phyloP scores from a whole-genome alignment of 148 eudicot genomes.

The Silene uniflora region DNA sequence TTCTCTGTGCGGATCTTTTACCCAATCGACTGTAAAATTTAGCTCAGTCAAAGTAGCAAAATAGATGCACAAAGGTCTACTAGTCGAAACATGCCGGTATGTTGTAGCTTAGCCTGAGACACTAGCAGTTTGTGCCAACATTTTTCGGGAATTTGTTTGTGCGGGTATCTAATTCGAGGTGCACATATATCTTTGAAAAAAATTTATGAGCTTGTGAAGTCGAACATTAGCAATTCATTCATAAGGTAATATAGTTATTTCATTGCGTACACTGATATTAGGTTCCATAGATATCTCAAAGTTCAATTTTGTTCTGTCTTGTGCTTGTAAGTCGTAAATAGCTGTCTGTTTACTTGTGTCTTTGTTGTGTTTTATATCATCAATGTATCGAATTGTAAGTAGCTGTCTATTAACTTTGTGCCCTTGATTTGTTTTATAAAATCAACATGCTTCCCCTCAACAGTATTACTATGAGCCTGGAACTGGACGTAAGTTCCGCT shows the following conservation, averaged over 20 bases:
- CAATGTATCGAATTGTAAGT: too few relatives aligned
- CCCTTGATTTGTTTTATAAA: too few relatives aligned
- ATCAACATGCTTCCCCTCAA: not conserved
- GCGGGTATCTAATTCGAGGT: not conserved
- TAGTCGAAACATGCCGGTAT: too few relatives aligned
- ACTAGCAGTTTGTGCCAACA: too few relatives aligned
- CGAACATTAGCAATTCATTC: not conserved
- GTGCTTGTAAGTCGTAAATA: not conserved
- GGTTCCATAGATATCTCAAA: not conserved
- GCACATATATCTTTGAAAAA: not conserved
- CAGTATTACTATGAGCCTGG: constrained; percentile 91
- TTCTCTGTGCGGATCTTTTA: too few relatives aligned
- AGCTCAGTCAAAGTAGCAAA: too few relatives aligned
- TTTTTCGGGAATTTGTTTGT: too few relatives aligned
- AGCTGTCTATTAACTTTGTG: too few relatives aligned
- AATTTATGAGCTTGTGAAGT: not conserved
- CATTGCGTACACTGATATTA: not conserved
- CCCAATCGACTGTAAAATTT: too few relatives aligned
- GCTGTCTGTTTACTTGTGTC: not conserved
- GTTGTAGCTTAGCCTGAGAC: too few relatives aligned
- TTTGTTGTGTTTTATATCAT: not conserved
- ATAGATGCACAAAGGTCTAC: too few relatives aligned
- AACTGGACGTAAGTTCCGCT: constrained; percentile 67
- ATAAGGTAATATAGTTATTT: not conserved
- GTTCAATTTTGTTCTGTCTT: not conserved